Base-by-base conservation (phyloP, 305 asterid species). In the Solanum hybrid region DNA sequence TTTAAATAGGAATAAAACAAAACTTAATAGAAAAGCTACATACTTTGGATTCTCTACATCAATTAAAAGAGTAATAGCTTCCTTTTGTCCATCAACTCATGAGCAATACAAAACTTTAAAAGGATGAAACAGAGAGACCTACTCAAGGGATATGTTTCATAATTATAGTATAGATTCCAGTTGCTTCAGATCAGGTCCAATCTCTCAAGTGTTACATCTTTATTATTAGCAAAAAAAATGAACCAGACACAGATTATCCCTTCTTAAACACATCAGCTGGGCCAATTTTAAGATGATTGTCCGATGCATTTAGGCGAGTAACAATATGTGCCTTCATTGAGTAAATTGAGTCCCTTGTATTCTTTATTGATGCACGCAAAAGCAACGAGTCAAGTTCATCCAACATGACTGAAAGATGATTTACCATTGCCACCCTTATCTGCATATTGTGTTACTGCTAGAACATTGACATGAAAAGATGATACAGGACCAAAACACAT, bases 391-490 rank as follows among this genome's bases (percentile, higher is more conserved):
- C 99, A 4, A 97, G 99, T 88, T 95, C 98, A 92, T 97, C 99
- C 4, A 91, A 97, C 99, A 89, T 93, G 92, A 87, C 75, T 79
- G 92, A 91, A 93, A 76, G 99, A 99, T 90, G 93, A 92, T 91
- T 94, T 92, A 76, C 96, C 97, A 68, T 97, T 94, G 89, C 96
- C 97, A 89, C 92, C 96, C 70, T 97, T 99, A 91, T 95, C 92
- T 89, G 99, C 98, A 92, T 97, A 97, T 90, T 96, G 95, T 90
- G 99, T 98, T 77, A 97, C 99, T 88, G 99, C 99, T 93, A 99
- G 97, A 83, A 97, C 95, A 91, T 97, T 96, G 89, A 95, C 89
- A 79, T 98, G 99, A 91, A 97, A 93, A 75, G 99, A 97, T 87
- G 95, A 80, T 41, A 99, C 99, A 92, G 98, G 99, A 78, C 99